Conservation (phyloP, 257 asterid genomes). For the Przewalskia tangutica region DNA sequence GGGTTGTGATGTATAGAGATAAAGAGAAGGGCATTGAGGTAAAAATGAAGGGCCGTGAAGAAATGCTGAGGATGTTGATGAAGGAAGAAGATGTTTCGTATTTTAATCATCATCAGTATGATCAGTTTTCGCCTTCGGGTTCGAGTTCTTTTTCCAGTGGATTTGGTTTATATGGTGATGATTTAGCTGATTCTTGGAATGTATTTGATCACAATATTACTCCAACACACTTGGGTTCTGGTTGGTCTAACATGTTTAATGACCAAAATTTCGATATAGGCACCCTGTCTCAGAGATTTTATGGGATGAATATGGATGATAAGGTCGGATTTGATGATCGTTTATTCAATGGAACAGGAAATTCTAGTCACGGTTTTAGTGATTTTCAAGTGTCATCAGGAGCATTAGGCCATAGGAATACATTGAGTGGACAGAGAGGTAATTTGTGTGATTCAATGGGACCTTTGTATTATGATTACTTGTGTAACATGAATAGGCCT, state of each 20-base stretch:
- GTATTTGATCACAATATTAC: conserved; percentile 5
- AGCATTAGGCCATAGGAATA: no score
- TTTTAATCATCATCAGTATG: neutral
- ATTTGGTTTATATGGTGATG: conserved; percentile 7
- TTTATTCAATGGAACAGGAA: conserved; percentile 11
- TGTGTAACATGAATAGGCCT: conserved; percentile 7
- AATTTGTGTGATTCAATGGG: conserved; percentile 1
- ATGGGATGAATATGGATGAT: conserved; percentile 17
- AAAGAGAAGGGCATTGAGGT: conserved; percentile 9
- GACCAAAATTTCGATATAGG: conserved; percentile 7
- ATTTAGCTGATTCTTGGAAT: conserved; percentile 1
- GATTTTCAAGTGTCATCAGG: neutral
- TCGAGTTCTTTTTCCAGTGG: conserved; percentile 13
- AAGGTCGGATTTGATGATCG: conserved; percentile 4
- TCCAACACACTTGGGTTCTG: conserved; percentile 5
- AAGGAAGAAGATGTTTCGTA: conserved; percentile 1
- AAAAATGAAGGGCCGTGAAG: conserved; percentile 14
- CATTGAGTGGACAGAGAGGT: neutral
- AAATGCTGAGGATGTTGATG: neutral
- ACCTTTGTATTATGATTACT: neutral
- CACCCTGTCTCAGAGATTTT: conserved; percentile 13
- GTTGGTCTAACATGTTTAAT: neutral
- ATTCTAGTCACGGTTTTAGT: neutral
- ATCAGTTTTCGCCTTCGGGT: neutral
- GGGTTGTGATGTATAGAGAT: conserved; percentile 7